Evolutionary conservation across 2,329 filamentous ascomycete genomes (phyloP).

Genomic region (Fusarium tricinctum): DNA sequence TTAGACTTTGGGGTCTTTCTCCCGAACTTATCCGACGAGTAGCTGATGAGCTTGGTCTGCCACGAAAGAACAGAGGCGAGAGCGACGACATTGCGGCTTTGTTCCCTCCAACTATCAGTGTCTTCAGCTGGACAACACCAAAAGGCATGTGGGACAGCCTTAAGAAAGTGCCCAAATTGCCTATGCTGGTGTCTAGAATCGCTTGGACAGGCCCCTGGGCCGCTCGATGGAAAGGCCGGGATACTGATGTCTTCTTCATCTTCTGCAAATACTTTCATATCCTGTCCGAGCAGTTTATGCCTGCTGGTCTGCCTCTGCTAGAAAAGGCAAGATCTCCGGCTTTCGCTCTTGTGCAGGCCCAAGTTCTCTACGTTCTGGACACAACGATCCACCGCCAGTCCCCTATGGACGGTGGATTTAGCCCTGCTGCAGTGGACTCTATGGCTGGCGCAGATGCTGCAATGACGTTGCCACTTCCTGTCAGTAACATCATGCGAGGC

Average conservation of each 20-base stretch:
- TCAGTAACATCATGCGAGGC: conserved; percentile 77
- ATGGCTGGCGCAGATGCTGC: conserved; percentile 73
- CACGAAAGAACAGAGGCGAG: conserved; percentile 67
- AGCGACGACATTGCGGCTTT: conserved; percentile 75
- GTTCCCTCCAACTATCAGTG: conserved; percentile 77
- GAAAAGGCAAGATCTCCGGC: conserved; percentile 78
- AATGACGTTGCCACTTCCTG: conserved; percentile 72
- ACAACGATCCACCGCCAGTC: conserved; percentile 85
- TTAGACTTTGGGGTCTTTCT: conserved; percentile 83
- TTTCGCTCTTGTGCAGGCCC: conserved; percentile 84
- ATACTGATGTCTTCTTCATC: conserved; percentile 91
- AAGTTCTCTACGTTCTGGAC: conserved; percentile 83
- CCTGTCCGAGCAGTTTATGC: conserved; percentile 80
- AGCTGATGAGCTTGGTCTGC: conserved; percentile 76
- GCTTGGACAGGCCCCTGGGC: conserved; percentile 89
- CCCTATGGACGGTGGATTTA: conserved; percentile 61
- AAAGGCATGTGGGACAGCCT: conserved; percentile 68
- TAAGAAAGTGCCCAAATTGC: conserved; percentile 73
- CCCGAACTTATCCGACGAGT: conserved; percentile 78
- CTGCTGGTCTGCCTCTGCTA: conserved; percentile 64
- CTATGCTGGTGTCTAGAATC: conserved; percentile 78
- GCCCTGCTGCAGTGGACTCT: conserved; percentile 61
- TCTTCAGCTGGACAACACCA: conserved; percentile 69
- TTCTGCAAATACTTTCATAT: conserved; percentile 92
- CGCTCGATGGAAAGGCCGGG: conserved; percentile 85